Conservation (phyloP, 345 rosid species). For the Alliaria petiolata region DNA sequence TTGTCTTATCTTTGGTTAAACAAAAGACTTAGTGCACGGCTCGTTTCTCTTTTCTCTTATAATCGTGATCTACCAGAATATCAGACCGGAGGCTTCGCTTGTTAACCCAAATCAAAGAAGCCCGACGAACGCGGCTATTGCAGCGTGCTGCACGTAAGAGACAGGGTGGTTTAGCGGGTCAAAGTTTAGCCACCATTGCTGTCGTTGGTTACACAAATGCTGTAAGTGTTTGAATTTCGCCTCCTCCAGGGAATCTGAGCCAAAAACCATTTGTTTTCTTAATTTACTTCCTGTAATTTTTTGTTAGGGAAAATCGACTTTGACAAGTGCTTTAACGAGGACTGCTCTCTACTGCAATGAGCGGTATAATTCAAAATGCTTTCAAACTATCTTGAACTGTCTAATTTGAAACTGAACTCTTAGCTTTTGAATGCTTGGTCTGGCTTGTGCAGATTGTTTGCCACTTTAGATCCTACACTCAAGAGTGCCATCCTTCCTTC, state of each 20-base stretch:
- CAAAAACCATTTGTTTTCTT: background rate
- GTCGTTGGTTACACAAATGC: conserved; percentile 98
- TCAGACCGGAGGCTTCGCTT: conserved; percentile 58
- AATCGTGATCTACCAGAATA: conserved; percentile 50
- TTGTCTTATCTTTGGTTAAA: background rate
- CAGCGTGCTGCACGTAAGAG: conserved; percentile 82
- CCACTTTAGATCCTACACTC: conserved; percentile 76
- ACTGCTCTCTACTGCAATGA: conserved; percentile 79
- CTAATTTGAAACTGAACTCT: background rate
- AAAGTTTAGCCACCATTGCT: conserved; percentile 69
- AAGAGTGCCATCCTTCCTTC: conserved; percentile 72
- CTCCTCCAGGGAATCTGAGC: background rate
- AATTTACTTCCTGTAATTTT: background rate
- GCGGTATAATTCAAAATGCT: conserved; percentile 45
- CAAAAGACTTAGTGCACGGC: background rate
- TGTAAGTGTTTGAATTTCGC: conserved; percentile 45
- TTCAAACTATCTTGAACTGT: conserved; percentile 1
- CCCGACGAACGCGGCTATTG: conserved; percentile 75
- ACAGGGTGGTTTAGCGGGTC: conserved; percentile 46
- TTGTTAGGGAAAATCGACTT: conserved; percentile 85
- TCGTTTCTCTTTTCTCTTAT: background rate
- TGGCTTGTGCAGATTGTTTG: conserved; percentile 58
- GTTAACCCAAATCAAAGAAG: conserved; percentile 75
- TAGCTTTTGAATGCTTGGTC: conserved; percentile 5
- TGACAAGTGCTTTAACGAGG: conserved; percentile 64